These are phyloP conservation scores for Exophiala spinifera DNA, from an alignment of 2,329 filamentous ascomycete genomes.

Conservation along the genomic window DNA sequence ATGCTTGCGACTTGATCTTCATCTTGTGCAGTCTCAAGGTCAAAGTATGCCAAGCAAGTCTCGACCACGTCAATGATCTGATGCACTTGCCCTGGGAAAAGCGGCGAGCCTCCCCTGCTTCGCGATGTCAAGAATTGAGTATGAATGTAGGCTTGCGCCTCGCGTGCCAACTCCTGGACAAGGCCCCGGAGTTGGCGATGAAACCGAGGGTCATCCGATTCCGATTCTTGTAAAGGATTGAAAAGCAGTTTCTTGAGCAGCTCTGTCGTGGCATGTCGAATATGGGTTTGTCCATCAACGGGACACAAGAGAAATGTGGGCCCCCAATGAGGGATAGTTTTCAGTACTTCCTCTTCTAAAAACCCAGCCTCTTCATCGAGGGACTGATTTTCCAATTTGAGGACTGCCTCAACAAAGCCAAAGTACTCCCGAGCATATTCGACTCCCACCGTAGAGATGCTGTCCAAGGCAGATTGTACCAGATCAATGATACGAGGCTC, in stretches of 20 bases:
- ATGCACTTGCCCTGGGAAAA: conserved; percentile 24
- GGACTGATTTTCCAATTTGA: conserved; percentile 39
- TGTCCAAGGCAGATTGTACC: conserved; percentile 43
- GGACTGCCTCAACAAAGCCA: conserved; percentile 53
- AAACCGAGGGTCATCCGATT: conserved; percentile 29
- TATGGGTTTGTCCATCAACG: conserved; percentile 37
- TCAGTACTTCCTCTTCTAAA: conserved; percentile 36
- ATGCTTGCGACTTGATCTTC: conserved; percentile 19
- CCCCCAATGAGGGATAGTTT: conserved; percentile 48
- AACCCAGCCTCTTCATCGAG: conserved; percentile 31
- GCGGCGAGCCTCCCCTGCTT: conserved; percentile 7
- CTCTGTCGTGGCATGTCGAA: conserved; percentile 46
- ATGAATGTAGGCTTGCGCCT: conserved; percentile 12
- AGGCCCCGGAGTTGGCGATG: conserved; percentile 8
- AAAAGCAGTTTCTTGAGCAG: conserved; percentile 45
- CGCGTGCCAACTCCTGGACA: conserved; percentile 17
- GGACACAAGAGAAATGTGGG: conserved; percentile 53
- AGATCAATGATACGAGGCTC: conserved; percentile 38
- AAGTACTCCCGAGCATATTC: conserved; percentile 50
- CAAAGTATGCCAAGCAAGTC: conserved; percentile 21
- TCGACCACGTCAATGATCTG: conserved; percentile 25
- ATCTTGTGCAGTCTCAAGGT: conserved; percentile 15
- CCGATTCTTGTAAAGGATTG: conserved; percentile 31
- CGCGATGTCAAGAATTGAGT: conserved; percentile 18
- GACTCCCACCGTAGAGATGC: conserved; percentile 48